These are phyloP conservation scores for Colletotrichum tropicicola DNA, from an alignment of 2,329 filamentous ascomycete genomes.

Conservation along the genomic window DNA sequence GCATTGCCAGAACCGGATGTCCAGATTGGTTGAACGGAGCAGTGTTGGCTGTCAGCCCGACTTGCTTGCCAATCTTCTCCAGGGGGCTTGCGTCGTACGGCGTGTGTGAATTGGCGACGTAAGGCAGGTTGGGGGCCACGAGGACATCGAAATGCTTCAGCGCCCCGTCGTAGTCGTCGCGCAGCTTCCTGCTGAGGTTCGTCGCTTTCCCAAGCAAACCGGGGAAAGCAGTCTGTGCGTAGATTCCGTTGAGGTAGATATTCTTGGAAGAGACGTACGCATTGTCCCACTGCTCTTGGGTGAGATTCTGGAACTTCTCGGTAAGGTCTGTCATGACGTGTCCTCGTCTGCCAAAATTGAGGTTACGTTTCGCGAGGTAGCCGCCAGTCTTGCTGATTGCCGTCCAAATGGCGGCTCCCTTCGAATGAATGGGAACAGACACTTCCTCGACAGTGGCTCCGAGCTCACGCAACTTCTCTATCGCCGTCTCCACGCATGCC, in stretches of 20 bases:
- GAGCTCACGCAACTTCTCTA: constrained; percentile 43
- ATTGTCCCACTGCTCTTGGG: no score
- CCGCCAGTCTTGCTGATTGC: no score
- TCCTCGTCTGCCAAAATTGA: no score
- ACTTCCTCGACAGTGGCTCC: constrained; percentile 55
- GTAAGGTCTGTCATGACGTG: no score
- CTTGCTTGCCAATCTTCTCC: constrained; percentile 52
- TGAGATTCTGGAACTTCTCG: no score
- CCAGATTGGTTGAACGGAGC: constrained; percentile 59
- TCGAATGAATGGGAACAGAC: constrained; percentile 56
- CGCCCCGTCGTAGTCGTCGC: constrained; percentile 14
- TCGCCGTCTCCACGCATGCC: constrained; percentile 45
- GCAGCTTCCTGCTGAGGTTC: constrained; percentile 14
- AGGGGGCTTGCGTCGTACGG: constrained; percentile 36
- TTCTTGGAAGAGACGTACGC: no score
- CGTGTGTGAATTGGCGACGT: constrained; percentile 13
- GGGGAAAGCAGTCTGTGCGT: no score
- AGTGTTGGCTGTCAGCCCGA: constrained; percentile 56
- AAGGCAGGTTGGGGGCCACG: no score
- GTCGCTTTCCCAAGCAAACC: no score
- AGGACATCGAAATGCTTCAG: neutral
- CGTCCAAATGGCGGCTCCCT: constrained; percentile 59
- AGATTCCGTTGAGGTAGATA: no score
- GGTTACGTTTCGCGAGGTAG: no score
- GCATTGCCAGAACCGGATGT: constrained; percentile 50